A percentile compares a stretch with the other conserved stretches of the same genome.
Evolutionary conservation across 2,329 filamentous ascomycete species (phyloP).

Genomic region (Ophiostoma australiae): DNA sequence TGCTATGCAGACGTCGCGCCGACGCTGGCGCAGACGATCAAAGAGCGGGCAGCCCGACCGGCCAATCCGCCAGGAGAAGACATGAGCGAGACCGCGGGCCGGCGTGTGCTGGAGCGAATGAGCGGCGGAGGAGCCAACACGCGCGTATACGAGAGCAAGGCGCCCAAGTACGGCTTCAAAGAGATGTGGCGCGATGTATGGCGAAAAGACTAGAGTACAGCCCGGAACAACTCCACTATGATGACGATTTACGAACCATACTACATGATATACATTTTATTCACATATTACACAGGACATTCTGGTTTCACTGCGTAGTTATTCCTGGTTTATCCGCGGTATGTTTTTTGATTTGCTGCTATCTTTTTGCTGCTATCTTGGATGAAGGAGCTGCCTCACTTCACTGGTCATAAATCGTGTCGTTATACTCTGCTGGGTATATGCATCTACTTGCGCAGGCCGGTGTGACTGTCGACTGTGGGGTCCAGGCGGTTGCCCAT

Average conservation of each 20-base stretch:
- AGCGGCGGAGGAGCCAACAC: slow-evolving; percentile 41
- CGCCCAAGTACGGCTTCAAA: slow-evolving; percentile 75
- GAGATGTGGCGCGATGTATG: slow-evolving; percentile 86
- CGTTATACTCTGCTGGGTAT: background rate
- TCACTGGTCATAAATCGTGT: background rate
- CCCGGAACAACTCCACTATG: background rate
- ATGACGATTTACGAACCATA: background rate
- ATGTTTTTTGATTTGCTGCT: background rate
- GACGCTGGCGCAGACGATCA: slow-evolving; percentile 65
- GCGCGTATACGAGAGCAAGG: slow-evolving; percentile 67
- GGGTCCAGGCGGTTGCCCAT: slow-evolving; percentile 41
- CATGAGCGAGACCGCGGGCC: slow-evolving; percentile 37
- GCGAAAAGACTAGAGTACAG: slow-evolving; percentile 16
- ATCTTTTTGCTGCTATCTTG: background rate
- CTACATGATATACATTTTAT: background rate
- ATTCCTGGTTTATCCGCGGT: background rate
- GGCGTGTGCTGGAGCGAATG: slow-evolving; percentile 55
- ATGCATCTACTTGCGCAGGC: slow-evolving; percentile 19
- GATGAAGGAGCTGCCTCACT: background rate
- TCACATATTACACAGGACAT: background rate
- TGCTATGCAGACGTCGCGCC: slow-evolving; percentile 88
- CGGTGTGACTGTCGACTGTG: slow-evolving; percentile 45
- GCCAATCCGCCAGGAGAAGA: slow-evolving; percentile 39
- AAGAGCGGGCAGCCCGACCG: slow-evolving; percentile 55
- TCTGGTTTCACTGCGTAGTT: background rate